phyloP scores from a whole-genome alignment of 352 stramenopile species.

The Globisporangium takayamanum region DNA sequence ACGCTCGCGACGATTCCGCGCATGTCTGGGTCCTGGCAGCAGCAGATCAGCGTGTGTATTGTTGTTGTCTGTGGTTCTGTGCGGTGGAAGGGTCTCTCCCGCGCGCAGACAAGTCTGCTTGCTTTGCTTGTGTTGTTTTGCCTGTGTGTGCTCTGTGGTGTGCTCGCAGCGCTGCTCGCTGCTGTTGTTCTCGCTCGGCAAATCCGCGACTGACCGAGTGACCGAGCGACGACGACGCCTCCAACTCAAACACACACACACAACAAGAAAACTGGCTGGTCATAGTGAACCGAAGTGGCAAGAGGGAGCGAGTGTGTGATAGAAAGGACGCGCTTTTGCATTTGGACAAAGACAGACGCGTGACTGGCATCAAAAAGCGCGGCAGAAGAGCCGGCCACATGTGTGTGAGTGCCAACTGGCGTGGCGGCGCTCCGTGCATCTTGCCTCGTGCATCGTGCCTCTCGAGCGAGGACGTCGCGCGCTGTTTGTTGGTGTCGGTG shows the following conservation, averaged over 20 bases:
- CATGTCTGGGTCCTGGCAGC: constrained; percentile 31
- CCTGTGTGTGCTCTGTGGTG: background rate
- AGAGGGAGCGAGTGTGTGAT: background rate
- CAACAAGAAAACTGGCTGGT: background rate
- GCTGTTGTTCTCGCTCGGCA: constrained; percentile 10
- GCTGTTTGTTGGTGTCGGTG: too few relatives aligned
- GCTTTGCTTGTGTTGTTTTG: background rate
- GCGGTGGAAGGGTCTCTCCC: background rate
- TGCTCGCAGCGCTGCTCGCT: background rate
- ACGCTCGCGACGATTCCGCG: constrained; percentile 56
- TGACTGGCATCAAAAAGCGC: background rate
- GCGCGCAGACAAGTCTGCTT: background rate
- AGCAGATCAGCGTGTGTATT: constrained; percentile 1
- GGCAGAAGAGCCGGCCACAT: too few relatives aligned
- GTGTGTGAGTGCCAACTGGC: background rate
- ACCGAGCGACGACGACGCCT: background rate
- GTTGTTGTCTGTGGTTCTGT: background rate
- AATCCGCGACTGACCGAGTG: constrained; percentile 27
- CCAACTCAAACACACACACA: background rate
- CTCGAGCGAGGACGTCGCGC: too few relatives aligned
- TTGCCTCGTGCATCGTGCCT: background rate
- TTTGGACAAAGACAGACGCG: background rate
- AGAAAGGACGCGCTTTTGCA: background rate
- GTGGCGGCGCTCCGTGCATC: background rate
- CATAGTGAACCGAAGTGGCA: background rate